A percentile compares a stretch with the other conserved stretches of the same genome.
Evolutionary conservation across 371 early-diverging fungal genomes (phyloP).

Genomic region (Dichotomocladium elegans): DNA sequence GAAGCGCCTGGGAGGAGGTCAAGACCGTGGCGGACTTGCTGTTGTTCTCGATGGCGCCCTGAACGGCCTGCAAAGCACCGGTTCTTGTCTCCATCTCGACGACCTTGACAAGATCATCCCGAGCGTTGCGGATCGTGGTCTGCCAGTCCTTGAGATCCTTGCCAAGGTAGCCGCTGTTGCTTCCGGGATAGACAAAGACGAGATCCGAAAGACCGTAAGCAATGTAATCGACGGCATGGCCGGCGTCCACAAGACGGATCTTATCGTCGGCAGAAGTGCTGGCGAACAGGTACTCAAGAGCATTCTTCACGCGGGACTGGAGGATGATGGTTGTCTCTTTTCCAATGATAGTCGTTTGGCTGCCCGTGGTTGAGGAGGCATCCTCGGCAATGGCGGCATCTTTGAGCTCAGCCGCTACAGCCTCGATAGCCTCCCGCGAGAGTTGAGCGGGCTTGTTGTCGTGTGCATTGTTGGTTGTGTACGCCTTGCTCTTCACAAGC

Average conservation of each 20-base stretch:
- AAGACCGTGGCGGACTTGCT: slow-evolving; percentile 55
- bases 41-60: slow-evolving; percentile 62
- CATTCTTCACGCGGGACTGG: slow-evolving; percentile 27
- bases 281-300: slow-evolving; percentile 22
- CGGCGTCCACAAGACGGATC: slow-evolving; percentile 50
- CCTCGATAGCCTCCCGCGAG: slow-evolving; percentile 20
- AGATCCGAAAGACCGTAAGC: slow-evolving; percentile 76
- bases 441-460: not conserved
- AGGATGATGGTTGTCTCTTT: slow-evolving; percentile 33
- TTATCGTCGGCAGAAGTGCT: slow-evolving; percentile 10
- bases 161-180: slow-evolving; percentile 54
- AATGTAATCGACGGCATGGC: slow-evolving; percentile 69
- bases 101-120: slow-evolving; percentile 59
- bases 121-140: slow-evolving; percentile 53
- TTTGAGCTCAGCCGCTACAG: slow-evolving; percentile 17
- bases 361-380: slow-evolving; percentile 33
- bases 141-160: slow-evolving; percentile 60
- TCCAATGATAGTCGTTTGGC: slow-evolving; percentile 45
- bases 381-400: slow-evolving; percentile 24
- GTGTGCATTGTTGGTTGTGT: slow-evolving; percentile 3
- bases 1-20: slow-evolving; percentile 70
- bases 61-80: slow-evolving; percentile 80
- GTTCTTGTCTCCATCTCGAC: slow-evolving; percentile 72
- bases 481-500: slow-evolving; percentile 19
- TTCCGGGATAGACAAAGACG: slow-evolving; percentile 73